Percentiles rank a stretch among this genome's conserved stretches.
Conservation (phyloP, 768 basidiomycete species). For the Leucocoprinus sp. region DNA sequence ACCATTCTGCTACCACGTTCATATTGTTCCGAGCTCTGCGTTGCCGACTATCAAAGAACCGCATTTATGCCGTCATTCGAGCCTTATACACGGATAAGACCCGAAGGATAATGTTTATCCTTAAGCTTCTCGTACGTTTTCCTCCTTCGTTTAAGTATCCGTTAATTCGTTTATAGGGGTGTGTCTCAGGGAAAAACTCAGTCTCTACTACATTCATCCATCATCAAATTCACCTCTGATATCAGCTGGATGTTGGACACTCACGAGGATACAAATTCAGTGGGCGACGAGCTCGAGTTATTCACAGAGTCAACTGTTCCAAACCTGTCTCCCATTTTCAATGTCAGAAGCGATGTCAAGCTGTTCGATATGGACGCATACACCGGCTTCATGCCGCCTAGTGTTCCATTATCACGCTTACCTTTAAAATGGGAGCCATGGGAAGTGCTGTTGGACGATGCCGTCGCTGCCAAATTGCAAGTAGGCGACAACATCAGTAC, state of each 20-base stretch:
- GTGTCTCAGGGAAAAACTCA: background rate
- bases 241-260: background rate
- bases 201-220: too few relatives aligned
- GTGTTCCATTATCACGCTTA: slow-evolving; percentile 58
- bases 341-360: slow-evolving; percentile 49
- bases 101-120: slow-evolving; percentile 13
- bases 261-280: background rate
- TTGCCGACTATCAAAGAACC: too few relatives aligned
- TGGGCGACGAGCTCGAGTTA: too few relatives aligned
- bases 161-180: background rate
- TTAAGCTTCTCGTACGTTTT: too few relatives aligned
- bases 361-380: slow-evolving; percentile 90
- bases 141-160: background rate
- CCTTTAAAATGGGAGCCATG: slow-evolving; percentile 59
- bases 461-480: slow-evolving; percentile 40
- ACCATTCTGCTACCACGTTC: too few relatives aligned
- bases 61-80: background rate
- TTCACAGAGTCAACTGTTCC: too few relatives aligned
- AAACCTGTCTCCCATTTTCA: background rate
- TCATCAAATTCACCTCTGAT: background rate
- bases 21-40: too few relatives aligned
- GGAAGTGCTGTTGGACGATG: slow-evolving; percentile 55
- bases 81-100: slow-evolving; percentile 20
- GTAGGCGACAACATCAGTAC: slow-evolving; percentile 48
- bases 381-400: slow-evolving; percentile 88